Percentiles rank a stretch among this genome's conserved stretches.
These are phyloP conservation scores for Nephelium lappaceum DNA, from an alignment of 345 rosid genomes.

Conservation along the genomic window DNA sequence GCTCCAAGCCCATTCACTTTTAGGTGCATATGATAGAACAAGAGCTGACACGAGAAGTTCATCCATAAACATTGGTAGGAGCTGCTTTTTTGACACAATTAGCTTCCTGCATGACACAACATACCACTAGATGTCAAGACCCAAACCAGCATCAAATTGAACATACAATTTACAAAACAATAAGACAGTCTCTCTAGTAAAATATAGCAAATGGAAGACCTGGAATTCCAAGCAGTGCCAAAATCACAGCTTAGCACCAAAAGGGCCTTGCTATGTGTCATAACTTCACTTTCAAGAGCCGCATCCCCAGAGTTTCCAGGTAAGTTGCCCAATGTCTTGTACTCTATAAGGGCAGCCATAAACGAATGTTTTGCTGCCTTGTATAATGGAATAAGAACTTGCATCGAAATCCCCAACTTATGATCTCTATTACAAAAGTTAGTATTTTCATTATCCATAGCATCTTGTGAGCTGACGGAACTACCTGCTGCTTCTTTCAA, in stretches of 20 bases:
- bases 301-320: conserved; percentile 19
- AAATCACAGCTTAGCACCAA: conserved; percentile 84
- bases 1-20: conserved; percentile 96
- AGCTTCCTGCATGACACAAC: conserved; percentile 56
- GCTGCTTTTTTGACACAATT: conserved; percentile 53
- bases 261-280: conserved; percentile 78
- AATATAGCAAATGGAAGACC: conserved; percentile 40
- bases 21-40: conserved; percentile 78
- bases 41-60: conserved; percentile 79
- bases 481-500: conserved; percentile 43
- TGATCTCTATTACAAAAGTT: conserved; percentile 73
- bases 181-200: conserved; percentile 3
- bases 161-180: conserved; percentile 1
- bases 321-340: conserved; percentile 29
- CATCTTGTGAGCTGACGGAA: conserved; percentile 24
- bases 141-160: conserved; percentile 18
- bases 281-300: conserved; percentile 44
- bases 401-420: conserved; percentile 77
- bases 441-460: conserved; percentile 12
- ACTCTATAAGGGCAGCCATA: conserved; percentile 41
- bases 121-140: conserved; percentile 12
- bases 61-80: conserved; percentile 42
- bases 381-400: conserved; percentile 60
- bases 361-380: conserved; percentile 61
- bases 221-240: conserved; percentile 88